A percentile compares a stretch with the other conserved stretches of the same genome.
Evolutionary conservation across 2,329 filamentous ascomycete species (phyloP).

Genomic region (Beauveria scarabaeidicola): DNA sequence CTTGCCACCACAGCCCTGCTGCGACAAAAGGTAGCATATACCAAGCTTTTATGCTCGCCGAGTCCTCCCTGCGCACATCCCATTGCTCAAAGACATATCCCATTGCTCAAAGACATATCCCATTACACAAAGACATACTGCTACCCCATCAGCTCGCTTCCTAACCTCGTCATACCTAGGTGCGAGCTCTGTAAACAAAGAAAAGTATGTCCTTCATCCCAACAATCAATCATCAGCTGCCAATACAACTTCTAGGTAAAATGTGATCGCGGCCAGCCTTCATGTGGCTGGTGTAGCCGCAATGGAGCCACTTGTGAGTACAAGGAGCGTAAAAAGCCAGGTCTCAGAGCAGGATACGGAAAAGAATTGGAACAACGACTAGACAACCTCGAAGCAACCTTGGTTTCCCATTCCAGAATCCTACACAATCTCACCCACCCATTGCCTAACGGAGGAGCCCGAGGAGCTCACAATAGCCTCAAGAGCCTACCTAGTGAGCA

Average conservation of each 20-base stretch:
- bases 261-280: conserved; percentile 68
- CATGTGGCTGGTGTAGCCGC: conserved; percentile 59
- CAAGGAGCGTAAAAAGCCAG: conserved; percentile 60
- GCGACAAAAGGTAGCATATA: not conserved
- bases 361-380: conserved; percentile 65
- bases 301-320: conserved; percentile 58
- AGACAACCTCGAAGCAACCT: conserved; percentile 58
- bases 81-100: not conserved
- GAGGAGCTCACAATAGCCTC: conserved; percentile 28
- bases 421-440: conserved; percentile 46
- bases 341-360: conserved; percentile 59
- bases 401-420: conserved; percentile 58
- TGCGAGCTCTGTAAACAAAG: conserved; percentile 74
- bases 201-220: conserved; percentile 47
- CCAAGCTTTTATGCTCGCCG: not conserved
- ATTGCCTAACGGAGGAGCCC: conserved; percentile 22
- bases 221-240: conserved; percentile 11
- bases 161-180: conserved; percentile 37
- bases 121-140: not conserved
- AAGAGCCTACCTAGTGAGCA: conserved; percentile 47
- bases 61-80: not conserved
- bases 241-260: conserved; percentile 44
- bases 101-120: not conserved
- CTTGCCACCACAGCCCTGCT: not conserved
- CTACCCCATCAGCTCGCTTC: conserved; percentile 17